These are phyloP conservation scores for Coffea canephora DNA, from an alignment of 257 asterid genomes.

Conservation along the genomic window DNA sequence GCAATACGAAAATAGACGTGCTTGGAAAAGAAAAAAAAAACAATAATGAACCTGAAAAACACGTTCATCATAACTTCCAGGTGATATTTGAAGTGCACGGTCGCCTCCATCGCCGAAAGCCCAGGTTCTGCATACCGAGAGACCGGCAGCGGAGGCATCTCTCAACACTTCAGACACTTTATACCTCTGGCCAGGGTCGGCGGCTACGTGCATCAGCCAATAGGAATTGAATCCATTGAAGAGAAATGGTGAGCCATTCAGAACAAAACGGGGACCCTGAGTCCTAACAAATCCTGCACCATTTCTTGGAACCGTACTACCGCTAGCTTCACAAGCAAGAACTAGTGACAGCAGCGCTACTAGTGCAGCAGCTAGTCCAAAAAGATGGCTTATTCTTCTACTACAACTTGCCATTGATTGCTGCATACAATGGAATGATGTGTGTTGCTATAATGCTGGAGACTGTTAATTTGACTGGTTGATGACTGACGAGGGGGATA, in stretches of 20 bases:
- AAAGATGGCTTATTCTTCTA: background rate
- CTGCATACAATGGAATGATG: background rate
- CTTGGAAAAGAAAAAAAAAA: too few relatives aligned
- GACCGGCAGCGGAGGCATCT: constrained; percentile 59
- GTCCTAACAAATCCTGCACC: constrained; percentile 38
- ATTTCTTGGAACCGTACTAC: constrained; percentile 4
- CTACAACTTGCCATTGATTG: constrained; percentile 1
- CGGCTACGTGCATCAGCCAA: constrained; percentile 74
- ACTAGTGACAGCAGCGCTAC: constrained; percentile 1
- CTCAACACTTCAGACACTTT: constrained; percentile 51
- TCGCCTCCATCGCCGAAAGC: constrained; percentile 69
- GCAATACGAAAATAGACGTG: too few relatives aligned
- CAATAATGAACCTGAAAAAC: constrained; percentile 66
- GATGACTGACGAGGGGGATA: background rate
- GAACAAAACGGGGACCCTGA: constrained; percentile 41
- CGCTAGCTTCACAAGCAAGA: constrained; percentile 18
- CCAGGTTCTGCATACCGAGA: constrained; percentile 70
- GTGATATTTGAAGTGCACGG: constrained; percentile 52
- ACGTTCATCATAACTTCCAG: constrained; percentile 63
- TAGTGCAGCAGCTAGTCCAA: constrained; percentile 3
- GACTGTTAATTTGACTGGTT: background rate
- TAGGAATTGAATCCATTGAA: constrained; percentile 78
- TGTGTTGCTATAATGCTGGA: background rate
- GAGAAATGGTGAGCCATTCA: constrained; percentile 57
- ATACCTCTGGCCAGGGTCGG: constrained; percentile 44